Base-by-base conservation (phyloP, 352 stramenopile genomes). In the Pythium sukuiense region DNA sequence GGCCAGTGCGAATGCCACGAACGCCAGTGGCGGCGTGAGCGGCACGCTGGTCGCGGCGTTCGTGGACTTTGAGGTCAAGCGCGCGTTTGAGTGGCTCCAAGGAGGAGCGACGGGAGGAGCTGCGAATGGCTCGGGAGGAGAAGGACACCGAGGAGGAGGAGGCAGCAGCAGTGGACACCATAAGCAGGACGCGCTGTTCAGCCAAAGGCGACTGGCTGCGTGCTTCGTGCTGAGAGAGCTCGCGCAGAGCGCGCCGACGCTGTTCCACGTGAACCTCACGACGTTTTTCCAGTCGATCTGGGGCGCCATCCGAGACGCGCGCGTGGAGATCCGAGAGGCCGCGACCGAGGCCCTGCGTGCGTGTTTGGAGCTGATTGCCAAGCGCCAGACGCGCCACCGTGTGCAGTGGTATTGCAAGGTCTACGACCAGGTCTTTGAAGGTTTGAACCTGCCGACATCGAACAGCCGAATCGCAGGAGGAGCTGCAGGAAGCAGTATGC, bases 271-370 rank as follows among this genome's bases (percentile, higher is more conserved):
- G 39, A 94, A 97, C 61, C 75, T 97, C 45, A 91, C 84, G n/a
- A 93, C 88, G 14, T 97, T 98, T 66, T 96, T 98, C 58, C 89
- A 97, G 72, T 90, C 80, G n/a, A 96, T 97, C 65, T 96, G 89
- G 89, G 81, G 83, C 16, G 86, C 88, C 0, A 80, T 97, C 26
- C 74, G 88, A 41, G 90, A 96, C 37, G 41, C 65, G 6, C 70
- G 78, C 41, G 81, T 92, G 6, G 87, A 93, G 63, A 96, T 97
- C 50, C 77, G 89, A 60, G 79, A 95, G 61, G 89, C 89, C 0
- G 87, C 89, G 8, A 93, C 85, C 0, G 79, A 90, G 41, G 89
- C 92, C 3, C 63, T 97, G n/a, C 83, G 81, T 7, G 88, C 91
- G 11, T 97, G 90, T 69, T 69, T 98, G 1, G 80, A 96, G 65